A percentile compares a stretch with the other conserved stretches of the same genome.
These are phyloP conservation scores for Linnemannia exigua DNA, from an alignment of 192 early-diverging fungal species.

Conservation along the genomic window DNA sequence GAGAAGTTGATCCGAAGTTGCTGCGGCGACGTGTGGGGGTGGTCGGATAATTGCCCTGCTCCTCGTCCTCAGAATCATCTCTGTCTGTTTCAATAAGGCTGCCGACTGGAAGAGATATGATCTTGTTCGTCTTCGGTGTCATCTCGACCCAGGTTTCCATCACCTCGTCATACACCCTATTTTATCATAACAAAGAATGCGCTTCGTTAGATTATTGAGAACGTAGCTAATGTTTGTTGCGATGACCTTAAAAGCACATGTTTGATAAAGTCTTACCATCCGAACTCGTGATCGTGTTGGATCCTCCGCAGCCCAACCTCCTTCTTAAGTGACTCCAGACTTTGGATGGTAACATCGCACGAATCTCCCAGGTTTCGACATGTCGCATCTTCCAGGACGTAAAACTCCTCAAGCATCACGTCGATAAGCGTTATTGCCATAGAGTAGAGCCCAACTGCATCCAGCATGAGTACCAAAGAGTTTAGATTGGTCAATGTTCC, in stretches of 20 bases:
- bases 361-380: not conserved
- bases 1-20: not conserved
- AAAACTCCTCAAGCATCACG: constrained; percentile 24
- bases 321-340: constrained; percentile 5
- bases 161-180: constrained; percentile 37
- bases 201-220: too few species aligned
- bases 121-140: constrained; percentile 1
- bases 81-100: not conserved
- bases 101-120: not conserved
- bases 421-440: constrained; percentile 33
- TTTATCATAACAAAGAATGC: too few species aligned
- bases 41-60: not conserved
- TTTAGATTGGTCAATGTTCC: constrained; percentile 29
- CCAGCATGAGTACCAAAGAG: constrained; percentile 32
- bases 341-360: constrained; percentile 11
- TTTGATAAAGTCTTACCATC: constrained; percentile 24
- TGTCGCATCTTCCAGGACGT: not conserved
- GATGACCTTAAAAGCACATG: too few species aligned
- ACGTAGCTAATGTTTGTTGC: too few species aligned
- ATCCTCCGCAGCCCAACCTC: constrained; percentile 18
- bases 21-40: not conserved
- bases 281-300: not conserved
- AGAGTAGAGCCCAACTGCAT: constrained; percentile 30
- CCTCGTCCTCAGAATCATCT: not conserved
- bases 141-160: constrained; percentile 41